These are phyloP conservation scores for Euphorbia corollata DNA, from an alignment of 441 rosid species.

Conservation along the genomic window DNA sequence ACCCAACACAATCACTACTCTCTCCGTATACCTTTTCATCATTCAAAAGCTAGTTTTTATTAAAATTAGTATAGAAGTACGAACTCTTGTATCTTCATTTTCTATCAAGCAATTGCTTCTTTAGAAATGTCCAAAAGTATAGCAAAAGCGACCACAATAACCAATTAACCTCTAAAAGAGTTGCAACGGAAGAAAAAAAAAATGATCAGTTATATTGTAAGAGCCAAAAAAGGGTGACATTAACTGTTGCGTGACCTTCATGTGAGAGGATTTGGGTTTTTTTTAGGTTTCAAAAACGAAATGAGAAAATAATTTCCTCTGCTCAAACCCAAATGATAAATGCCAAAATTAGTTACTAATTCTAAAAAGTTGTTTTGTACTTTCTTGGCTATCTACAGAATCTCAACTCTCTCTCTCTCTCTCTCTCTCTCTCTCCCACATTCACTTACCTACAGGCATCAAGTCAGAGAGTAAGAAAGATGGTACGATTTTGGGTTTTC, in stretches of 20 bases:
- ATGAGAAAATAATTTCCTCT: not conserved
- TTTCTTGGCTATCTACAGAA: constrained; percentile 9
- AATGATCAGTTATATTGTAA: no score
- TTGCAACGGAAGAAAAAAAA: no score
- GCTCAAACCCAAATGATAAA: not conserved
- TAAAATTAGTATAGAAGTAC: no score
- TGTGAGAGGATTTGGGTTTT: not conserved
- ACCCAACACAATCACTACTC: not conserved
- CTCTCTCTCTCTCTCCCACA: not conserved
- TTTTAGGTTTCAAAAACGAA: not conserved
- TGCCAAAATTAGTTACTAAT: not conserved
- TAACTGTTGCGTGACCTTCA: not conserved
- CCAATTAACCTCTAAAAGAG: no score
- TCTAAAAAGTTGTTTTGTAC: constrained; percentile 3
- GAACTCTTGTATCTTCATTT: no score
- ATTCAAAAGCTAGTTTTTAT: no score
- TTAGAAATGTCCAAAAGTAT: no score
- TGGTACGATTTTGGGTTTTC: not conserved
- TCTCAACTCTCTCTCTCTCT: not conserved
- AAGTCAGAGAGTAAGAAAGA: not conserved
- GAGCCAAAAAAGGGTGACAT: no score
- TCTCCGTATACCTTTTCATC: not conserved
- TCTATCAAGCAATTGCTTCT: no score
- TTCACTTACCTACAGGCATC: not conserved
- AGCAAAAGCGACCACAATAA: no score